Base-by-base conservation (phyloP, 768 basidiomycete species). In the Hygrocybe punicea region DNA sequence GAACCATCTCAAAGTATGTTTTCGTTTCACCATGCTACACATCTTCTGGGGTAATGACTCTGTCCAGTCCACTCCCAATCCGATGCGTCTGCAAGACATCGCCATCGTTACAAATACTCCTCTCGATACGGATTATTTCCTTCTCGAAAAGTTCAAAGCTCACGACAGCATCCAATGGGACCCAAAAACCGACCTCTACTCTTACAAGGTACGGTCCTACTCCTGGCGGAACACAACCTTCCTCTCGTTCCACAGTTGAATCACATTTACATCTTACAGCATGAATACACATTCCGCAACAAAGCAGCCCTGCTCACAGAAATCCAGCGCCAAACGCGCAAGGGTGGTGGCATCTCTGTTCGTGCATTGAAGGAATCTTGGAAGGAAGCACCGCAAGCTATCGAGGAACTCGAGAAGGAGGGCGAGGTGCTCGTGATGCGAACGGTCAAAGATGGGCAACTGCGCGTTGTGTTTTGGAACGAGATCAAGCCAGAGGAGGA, bases 401-500 rank as follows among this genome's bases (percentile, higher is more conserved):
- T 95, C 44, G 91, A 93, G 66, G 91, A 94, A 69, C 78, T 95
- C n/a, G 91, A 93, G 69, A 83, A 88, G 65, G 88, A 91, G 63
- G 92, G 91, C 1, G 89, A 93, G 55, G 90, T 93, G 1, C 79
- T 93, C 39, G 89, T 93, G n/a, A 94, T 89, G 16, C 80, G 93
- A 45, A 90, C 90, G 0, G 73, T 81, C 48, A 94, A 92, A 67
- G 91, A 94, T 63, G 87, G 87, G 0, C 86, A 90, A 62, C 73
- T 89, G 66, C 81, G 86, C 51, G 87, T 89, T 84, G 91, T 92
- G 1, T 93, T 92, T 63, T 93, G 87, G 86, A 94, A 94, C 61
- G 91, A 94, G 70, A 81, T 93, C 58, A 89, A 89, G 65, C 84
- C 87, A 1, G 83, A 78, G 24, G 86, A 89, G 60, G 85, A 89